These are phyloP conservation scores for Pseudomonodictys pantanalensis DNA, from an alignment of 495 filamentous ascomycete species.

Conservation along the genomic window DNA sequence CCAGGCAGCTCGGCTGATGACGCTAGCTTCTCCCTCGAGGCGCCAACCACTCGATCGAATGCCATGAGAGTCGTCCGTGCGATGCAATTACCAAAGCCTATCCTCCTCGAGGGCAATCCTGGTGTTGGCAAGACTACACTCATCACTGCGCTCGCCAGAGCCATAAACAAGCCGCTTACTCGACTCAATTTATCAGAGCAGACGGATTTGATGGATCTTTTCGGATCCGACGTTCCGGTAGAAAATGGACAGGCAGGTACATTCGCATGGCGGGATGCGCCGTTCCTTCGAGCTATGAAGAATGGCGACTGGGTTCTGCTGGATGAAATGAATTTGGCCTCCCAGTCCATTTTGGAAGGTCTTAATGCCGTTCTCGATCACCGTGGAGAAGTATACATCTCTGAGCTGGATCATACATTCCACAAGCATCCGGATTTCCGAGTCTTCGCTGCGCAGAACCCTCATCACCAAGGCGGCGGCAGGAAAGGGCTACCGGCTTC, in stretches of 20 bases:
- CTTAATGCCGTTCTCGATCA: constrained; percentile 97
- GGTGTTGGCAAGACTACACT: constrained; percentile 97
- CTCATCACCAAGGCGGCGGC: constrained; percentile 93
- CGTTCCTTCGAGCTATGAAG: constrained; percentile 95
- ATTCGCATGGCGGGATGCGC: constrained; percentile 93
- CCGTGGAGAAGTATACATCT: constrained; percentile 90
- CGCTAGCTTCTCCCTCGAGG: constrained; percentile 70
- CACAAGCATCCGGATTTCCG: constrained; percentile 82
- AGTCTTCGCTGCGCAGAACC: constrained; percentile 96
- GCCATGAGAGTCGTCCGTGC: constrained; percentile 86
- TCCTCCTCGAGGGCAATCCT: constrained; percentile 90
- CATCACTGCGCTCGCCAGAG: constrained; percentile 74
- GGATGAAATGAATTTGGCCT: constrained; percentile 98
- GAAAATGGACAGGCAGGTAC: constrained; percentile 83
- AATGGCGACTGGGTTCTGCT: constrained; percentile 91
- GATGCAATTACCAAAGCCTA: constrained; percentile 83
- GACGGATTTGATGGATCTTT: constrained; percentile 94
- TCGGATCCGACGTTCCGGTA: constrained; percentile 93
- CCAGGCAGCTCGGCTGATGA: constrained; percentile 48
- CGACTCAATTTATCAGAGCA: constrained; percentile 97
- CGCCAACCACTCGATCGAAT: constrained; percentile 86
- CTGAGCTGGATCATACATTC: constrained; percentile 92
- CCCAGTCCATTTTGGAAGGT: constrained; percentile 94
- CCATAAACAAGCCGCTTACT: constrained; percentile 74
- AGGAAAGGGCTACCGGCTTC: constrained; percentile 93